Percentiles rank a stretch among this genome's conserved stretches.
Evolutionary conservation across 805 yeast species (phyloP).

Genomic region (Kodamaea lidongshanica): DNA sequence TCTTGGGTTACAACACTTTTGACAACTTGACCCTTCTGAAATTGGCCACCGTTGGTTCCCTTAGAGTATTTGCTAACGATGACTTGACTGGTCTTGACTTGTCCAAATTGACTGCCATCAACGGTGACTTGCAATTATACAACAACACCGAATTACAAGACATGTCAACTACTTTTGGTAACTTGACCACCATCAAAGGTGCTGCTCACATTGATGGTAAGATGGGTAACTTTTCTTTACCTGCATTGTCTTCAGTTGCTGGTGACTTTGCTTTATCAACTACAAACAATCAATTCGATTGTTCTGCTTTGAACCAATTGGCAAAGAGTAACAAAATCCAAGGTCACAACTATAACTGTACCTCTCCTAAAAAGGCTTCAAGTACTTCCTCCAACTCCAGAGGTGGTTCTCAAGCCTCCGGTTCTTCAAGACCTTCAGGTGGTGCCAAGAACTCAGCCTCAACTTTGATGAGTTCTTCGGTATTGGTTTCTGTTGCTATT

Average conservation of each 20-base stretch:
- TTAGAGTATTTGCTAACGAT: slow-evolving; percentile 38
- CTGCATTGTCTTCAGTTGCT: slow-evolving; percentile 31
- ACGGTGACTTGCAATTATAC: slow-evolving; percentile 37
- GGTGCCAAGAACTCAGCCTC: slow-evolving; percentile 13
- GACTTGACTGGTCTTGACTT: slow-evolving; percentile 29
- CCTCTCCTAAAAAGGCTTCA: slow-evolving; percentile 24
- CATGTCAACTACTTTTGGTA: slow-evolving; percentile 22
- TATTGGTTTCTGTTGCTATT: slow-evolving; percentile 19
- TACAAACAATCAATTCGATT: slow-evolving; percentile 33
- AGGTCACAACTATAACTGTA: slow-evolving; percentile 41
- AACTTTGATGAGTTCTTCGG: slow-evolving; percentile 11
- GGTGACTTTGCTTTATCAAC: slow-evolving; percentile 36
- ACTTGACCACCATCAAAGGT: slow-evolving; percentile 32
- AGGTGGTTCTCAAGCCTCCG: slow-evolving; percentile 9
- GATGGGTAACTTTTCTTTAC: slow-evolving; percentile 34
- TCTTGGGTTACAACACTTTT: slow-evolving; percentile 36
- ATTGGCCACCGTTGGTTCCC: slow-evolving; percentile 32
- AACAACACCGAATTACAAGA: slow-evolving; percentile 36
- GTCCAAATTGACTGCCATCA: slow-evolving; percentile 27
- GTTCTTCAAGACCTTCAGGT: slow-evolving; percentile 13
- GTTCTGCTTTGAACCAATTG: slow-evolving; percentile 30
- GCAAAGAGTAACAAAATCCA: slow-evolving; percentile 27
- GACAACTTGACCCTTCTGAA: slow-evolving; percentile 23
- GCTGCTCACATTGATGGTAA: slow-evolving; percentile 35
- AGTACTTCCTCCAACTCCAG: slow-evolving; percentile 12